These are phyloP conservation scores for Coemansia sp. DNA, from an alignment of 192 early-diverging fungal genomes.

Conservation along the genomic window DNA sequence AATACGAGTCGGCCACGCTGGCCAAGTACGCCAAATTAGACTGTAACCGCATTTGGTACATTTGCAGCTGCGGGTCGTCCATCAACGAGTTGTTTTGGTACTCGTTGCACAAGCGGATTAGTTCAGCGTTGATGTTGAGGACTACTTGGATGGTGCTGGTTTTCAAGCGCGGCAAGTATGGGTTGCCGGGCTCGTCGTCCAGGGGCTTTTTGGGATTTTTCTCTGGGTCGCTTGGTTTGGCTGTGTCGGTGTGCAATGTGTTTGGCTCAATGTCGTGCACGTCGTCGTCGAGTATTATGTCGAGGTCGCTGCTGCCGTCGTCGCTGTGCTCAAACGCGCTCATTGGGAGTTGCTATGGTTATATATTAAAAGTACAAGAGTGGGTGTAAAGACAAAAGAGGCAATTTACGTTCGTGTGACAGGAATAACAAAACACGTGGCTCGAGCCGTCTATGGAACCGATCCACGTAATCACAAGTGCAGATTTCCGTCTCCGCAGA, in stretches of 20 bases:
- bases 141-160: slow-evolving; percentile 58
- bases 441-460: too few species aligned
- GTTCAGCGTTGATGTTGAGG: slow-evolving; percentile 62
- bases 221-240: too few species aligned
- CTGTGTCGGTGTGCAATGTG: too few species aligned
- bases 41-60: slow-evolving; percentile 66
- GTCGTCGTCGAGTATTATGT: slow-evolving; percentile 48
- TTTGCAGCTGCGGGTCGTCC: slow-evolving; percentile 56
- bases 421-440: too few species aligned
- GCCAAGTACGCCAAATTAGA: slow-evolving; percentile 65
- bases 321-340: slow-evolving; percentile 25
- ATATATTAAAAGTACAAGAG: neutral
- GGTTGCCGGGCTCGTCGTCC: slow-evolving; percentile 38
- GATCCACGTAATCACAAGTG: too few species aligned
- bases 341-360: slow-evolving; percentile 4
- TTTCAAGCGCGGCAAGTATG: slow-evolving; percentile 51
- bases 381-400: too few species aligned
- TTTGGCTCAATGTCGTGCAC: slow-evolving; percentile 25
- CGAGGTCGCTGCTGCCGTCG: slow-evolving; percentile 37
- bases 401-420: too few species aligned
- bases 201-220: neutral
- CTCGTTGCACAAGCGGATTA: slow-evolving; percentile 60
- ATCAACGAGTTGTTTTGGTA: slow-evolving; percentile 65
- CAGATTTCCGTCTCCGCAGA: too few species aligned
- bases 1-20: slow-evolving; percentile 60